Evolutionary conservation across 2,329 filamentous ascomycete genomes (phyloP).

Genomic region (Salinomyces thailandicus): DNA sequence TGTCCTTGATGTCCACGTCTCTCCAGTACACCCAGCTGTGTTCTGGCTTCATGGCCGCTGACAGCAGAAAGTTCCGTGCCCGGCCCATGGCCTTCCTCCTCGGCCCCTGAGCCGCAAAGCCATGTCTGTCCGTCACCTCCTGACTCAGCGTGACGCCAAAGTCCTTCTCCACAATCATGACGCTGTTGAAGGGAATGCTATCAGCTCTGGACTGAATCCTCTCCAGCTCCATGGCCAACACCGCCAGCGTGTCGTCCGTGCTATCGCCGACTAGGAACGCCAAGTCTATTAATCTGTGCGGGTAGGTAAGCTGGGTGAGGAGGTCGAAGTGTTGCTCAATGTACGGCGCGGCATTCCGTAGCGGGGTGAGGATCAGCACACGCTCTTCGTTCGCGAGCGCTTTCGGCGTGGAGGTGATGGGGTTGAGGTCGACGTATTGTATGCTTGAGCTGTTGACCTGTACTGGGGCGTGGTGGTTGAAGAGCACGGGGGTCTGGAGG

Average conservation of each 20-base stretch:
- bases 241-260: constrained; percentile 80
- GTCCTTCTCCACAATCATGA: constrained; percentile 79
- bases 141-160: constrained; percentile 70
- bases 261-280: constrained; percentile 91
- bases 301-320: constrained; percentile 79
- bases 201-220: constrained; percentile 71
- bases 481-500: constrained; percentile 83
- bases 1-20: constrained; percentile 92
- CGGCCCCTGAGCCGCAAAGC: constrained; percentile 77
- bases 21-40: constrained; percentile 99
- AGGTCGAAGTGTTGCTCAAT: constrained; percentile 90
- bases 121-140: constrained; percentile 70
- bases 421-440: constrained; percentile 71
- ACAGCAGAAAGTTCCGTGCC: constrained; percentile 84
- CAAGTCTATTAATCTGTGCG: constrained; percentile 88
- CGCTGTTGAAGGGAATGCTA: constrained; percentile 74
- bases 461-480: constrained; percentile 87
- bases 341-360: constrained; percentile 77
- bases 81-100: constrained; percentile 81
- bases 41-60: constrained; percentile 74
- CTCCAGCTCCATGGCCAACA: constrained; percentile 73
- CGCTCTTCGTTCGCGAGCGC: constrained; percentile 73
- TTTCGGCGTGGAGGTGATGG: constrained; percentile 67
- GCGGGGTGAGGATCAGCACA: constrained; percentile 80
- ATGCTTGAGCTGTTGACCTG: constrained; percentile 75